Evolutionary conservation across 331 rosid species (phyloP).

Genomic region (Phaseolus coccineus): DNA sequence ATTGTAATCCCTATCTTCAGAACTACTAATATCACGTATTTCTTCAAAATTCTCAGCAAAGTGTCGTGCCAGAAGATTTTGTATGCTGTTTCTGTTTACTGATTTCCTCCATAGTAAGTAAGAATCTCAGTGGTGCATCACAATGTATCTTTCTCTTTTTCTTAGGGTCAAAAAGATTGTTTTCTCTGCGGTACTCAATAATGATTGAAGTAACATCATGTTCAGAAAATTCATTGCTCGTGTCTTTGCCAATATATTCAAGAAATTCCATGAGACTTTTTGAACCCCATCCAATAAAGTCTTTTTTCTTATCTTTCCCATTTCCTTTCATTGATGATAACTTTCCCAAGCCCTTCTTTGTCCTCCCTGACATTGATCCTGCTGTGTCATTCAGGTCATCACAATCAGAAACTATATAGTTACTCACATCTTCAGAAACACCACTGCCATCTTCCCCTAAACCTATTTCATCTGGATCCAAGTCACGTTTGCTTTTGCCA

Average conservation of each 20-base stretch:
- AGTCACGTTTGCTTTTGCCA: constrained; percentile 43
- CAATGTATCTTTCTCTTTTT: constrained; percentile 69
- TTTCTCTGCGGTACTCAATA: constrained; percentile 63
- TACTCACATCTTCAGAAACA: constrained; percentile 55
- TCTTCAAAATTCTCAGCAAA: constrained; percentile 60
- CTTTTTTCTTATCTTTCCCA: constrained; percentile 53
- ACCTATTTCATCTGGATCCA: constrained; percentile 42
- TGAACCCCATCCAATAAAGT: constrained; percentile 84
- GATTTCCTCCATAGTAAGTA: constrained; percentile 62
- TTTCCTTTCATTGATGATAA: constrained; percentile 46
- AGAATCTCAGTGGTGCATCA: constrained; percentile 58
- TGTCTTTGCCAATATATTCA: constrained; percentile 54
- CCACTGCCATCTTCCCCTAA: constrained; percentile 51
- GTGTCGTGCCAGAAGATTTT: constrained; percentile 63
- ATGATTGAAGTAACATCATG: constrained; percentile 65
- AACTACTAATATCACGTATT: constrained; percentile 41
- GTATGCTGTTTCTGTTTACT: constrained; percentile 55
- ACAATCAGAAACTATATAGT: constrained; percentile 53
- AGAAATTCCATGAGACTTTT: constrained; percentile 69
- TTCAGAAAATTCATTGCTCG: constrained; percentile 56
- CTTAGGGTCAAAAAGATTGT: constrained; percentile 64
- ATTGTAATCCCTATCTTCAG: constrained; percentile 43
- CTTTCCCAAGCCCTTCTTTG: constrained; percentile 49
- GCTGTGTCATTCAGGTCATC: constrained; percentile 55
- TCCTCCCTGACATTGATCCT: constrained; percentile 41